Evolutionary conservation across 1,284 basidiomycete species (phyloP).

Genomic region (Puccinia novopanici): DNA sequence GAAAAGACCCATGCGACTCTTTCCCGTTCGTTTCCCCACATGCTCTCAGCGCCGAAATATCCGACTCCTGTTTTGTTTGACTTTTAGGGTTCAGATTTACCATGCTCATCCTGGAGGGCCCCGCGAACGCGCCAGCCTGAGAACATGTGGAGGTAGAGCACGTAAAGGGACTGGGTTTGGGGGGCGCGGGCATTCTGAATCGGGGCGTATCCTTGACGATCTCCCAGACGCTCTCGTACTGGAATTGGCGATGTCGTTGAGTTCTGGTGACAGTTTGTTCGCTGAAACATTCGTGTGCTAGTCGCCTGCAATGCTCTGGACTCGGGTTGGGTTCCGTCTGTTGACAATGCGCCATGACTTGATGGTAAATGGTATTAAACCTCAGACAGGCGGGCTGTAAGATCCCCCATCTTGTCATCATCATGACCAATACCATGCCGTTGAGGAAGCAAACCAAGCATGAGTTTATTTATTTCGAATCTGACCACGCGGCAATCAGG

Average conservation of each 20-base stretch:
- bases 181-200: not conserved
- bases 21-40: conserved; percentile 10
- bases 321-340: not conserved
- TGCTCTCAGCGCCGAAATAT: not conserved
- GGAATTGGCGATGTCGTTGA: conserved; percentile 36
- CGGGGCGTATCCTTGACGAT: conserved; percentile 24
- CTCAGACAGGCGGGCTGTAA: conserved; percentile 27
- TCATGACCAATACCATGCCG: not conserved
- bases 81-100: conserved; percentile 3
- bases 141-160: not conserved
- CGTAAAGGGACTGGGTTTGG: not conserved
- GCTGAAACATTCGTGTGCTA: conserved; percentile 33
- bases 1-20: not conserved
- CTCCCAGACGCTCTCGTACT: conserved; percentile 32
- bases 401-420: conserved; percentile 17
- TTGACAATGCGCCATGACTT: conserved; percentile 19
- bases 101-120: not conserved
- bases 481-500: too few species aligned
- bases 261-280: conserved; percentile 35
- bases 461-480: too few species aligned
- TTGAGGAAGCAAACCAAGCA: not conserved
- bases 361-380: conserved; percentile 26
- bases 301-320: conserved; percentile 25
- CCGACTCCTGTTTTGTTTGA: not conserved
- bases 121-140: not conserved